phyloP scores from a whole-genome alignment of 2,329 filamentous ascomycete genomes.

The Colletotrichum caudatum region DNA sequence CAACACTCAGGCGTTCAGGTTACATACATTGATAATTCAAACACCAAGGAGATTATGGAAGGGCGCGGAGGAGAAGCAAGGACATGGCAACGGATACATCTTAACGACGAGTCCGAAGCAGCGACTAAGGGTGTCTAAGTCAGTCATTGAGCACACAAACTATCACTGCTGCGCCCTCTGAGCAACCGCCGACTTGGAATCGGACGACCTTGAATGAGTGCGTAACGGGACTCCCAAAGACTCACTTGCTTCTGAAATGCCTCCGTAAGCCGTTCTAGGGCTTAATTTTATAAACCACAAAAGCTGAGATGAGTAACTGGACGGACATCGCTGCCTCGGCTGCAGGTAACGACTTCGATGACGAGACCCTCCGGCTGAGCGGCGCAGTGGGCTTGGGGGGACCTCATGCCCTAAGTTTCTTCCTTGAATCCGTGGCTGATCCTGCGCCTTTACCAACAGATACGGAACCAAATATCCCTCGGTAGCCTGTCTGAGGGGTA shows the following conservation, averaged over 20 bases:
- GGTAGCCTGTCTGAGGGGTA: neutral
- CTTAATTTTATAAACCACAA: neutral
- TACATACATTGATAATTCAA: neutral
- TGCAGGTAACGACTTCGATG: neutral
- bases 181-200: neutral
- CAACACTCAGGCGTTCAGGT: neutral
- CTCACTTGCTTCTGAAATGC: neutral
- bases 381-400: neutral
- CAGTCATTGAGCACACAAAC: neutral
- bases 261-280: constrained; percentile 1
- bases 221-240: neutral
- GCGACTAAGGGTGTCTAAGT: neutral
- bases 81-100: neutral
- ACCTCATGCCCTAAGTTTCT: constrained; percentile 1
- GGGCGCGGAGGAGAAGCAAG: neutral
- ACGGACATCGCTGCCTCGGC: neutral
- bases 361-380: neutral
- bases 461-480: neutral
- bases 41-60: neutral
- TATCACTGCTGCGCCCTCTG: neutral
- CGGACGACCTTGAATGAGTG: too few species aligned
- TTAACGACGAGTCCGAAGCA: neutral
- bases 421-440: constrained; percentile 6
- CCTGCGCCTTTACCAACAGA: neutral
- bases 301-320: neutral